Percentiles rank a stretch among this genome's conserved stretches.
Evolutionary conservation across 179 eudicot genomes (phyloP).

Genomic region (Drosera spatulata): DNA sequence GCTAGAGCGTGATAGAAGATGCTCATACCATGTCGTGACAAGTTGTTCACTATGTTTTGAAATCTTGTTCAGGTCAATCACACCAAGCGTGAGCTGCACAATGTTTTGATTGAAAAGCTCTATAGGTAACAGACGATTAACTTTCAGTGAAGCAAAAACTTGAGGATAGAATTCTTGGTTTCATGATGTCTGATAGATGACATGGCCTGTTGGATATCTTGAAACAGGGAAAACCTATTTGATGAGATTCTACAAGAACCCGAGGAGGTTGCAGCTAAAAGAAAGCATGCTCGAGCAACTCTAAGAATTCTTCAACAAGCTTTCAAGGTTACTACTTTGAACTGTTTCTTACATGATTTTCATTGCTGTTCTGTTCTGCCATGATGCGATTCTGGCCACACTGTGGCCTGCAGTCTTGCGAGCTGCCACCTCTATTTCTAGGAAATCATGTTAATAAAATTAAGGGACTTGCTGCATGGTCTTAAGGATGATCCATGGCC

Average conservation of each 20-base stretch:
- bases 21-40: not conserved
- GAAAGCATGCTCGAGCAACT: conserved; percentile 73
- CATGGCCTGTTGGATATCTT: conserved; percentile 5
- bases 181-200: not conserved
- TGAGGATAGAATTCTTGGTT: not conserved
- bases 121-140: conserved; percentile 48
- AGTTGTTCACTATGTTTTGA: not conserved
- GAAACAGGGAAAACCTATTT: conserved; percentile 69
- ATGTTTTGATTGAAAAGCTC: conserved; percentile 77
- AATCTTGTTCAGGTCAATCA: conserved; percentile 66
- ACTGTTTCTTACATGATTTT: not conserved
- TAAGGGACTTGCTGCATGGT: not conserved
- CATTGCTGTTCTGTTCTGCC: not conserved
- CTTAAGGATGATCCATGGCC: not conserved
- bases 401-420: not conserved
- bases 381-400: not conserved
- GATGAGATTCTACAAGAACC: conserved; percentile 95
- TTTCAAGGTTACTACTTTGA: conserved; percentile 46
- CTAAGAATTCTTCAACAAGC: conserved; percentile 86
- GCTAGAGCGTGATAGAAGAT: not conserved
- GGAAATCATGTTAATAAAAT: not conserved
- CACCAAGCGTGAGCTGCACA: conserved; percentile 91
- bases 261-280: conserved; percentile 68
- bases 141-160: not conserved
- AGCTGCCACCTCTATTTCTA: not conserved